Evolutionary conservation across 2,329 filamentous ascomycete genomes (phyloP).

Genomic region (Pseudocercospora cruenta): DNA sequence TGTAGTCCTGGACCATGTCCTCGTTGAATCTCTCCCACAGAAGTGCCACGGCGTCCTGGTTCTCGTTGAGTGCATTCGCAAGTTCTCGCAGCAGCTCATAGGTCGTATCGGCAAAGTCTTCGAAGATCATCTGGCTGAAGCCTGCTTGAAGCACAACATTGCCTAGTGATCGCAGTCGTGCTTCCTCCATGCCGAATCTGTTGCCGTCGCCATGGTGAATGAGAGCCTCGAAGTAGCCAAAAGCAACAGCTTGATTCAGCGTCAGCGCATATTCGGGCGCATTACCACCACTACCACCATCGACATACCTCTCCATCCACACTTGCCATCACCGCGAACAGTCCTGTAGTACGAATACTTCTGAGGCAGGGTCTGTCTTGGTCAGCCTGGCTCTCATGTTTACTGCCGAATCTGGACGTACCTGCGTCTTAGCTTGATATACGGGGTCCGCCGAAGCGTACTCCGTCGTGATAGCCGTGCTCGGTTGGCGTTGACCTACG

Average conservation of each 20-base stretch:
- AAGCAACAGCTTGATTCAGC: constrained; percentile 73
- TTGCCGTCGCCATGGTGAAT: constrained; percentile 67
- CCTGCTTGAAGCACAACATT: constrained; percentile 71
- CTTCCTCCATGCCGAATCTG: constrained; percentile 70
- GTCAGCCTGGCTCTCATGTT: constrained; percentile 2
- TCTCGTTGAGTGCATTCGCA: constrained; percentile 57
- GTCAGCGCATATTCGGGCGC: constrained; percentile 32
- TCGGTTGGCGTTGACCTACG: constrained; percentile 77
- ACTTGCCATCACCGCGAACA: constrained; percentile 90
- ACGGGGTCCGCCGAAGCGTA: constrained; percentile 86
- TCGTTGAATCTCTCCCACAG: constrained; percentile 70
- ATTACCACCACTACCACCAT: constrained; percentile 13
- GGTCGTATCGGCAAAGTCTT: constrained; percentile 82
- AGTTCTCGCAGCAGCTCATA: constrained; percentile 66
- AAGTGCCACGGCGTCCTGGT: constrained; percentile 51
- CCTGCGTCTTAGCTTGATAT: constrained; percentile 84
- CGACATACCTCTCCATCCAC: constrained; percentile 92
- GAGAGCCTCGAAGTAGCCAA: constrained; percentile 88
- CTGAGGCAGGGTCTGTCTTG: constrained; percentile 70
- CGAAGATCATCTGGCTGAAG: constrained; percentile 70
- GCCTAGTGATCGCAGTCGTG: constrained; percentile 72
- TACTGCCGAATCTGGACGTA: constrained; percentile 52
- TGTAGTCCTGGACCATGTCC: constrained; percentile 65
- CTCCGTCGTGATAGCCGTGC: constrained; percentile 76
- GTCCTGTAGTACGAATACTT: constrained; percentile 87